phyloP scores from a whole-genome alignment of 2,329 filamentous ascomycete species.

The Hymenotorrendiella dingleyae region DNA sequence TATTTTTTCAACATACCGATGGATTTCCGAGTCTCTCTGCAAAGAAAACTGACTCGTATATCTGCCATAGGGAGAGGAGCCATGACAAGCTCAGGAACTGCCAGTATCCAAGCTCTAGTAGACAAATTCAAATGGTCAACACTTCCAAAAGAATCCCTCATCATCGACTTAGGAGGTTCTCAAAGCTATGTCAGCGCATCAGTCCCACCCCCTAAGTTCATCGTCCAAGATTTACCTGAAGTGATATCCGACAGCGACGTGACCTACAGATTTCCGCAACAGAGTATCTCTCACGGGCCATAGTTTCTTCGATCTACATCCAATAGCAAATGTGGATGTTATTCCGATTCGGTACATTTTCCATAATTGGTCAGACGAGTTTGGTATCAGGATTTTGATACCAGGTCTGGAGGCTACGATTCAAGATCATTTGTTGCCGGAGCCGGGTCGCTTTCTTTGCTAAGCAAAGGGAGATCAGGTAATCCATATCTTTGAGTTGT shows the following conservation, averaged over 20 bases:
- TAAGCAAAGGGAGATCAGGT: slow-evolving; percentile 9
- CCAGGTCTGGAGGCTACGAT: slow-evolving; percentile 36
- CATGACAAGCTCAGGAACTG: slow-evolving; percentile 32
- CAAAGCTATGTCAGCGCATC: slow-evolving; percentile 21
- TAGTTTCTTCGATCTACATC: slow-evolving; percentile 38
- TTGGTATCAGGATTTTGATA: slow-evolving; percentile 32
- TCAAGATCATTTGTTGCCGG: slow-evolving; percentile 11
- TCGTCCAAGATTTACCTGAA: slow-evolving; percentile 27
- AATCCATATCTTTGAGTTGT: neutral
- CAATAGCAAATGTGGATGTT: slow-evolving; percentile 36
- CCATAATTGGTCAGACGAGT: slow-evolving; percentile 42
- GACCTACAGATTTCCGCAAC: slow-evolving; percentile 8
- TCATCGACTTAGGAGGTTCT: slow-evolving; percentile 22
- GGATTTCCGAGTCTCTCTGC: too few species aligned
- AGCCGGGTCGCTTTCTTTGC: slow-evolving; percentile 6
- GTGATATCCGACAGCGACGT: slow-evolving; percentile 10
- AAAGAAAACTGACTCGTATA: too few species aligned
- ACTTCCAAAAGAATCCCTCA: neutral
- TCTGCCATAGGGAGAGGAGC: too few species aligned
- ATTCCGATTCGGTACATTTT: slow-evolving; percentile 42
- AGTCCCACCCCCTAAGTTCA: slow-evolving; percentile 21
- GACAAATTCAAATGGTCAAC: slow-evolving; percentile 7
- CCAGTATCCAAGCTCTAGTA: slow-evolving; percentile 7
- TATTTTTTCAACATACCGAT: too few species aligned
- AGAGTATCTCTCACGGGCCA: slow-evolving; percentile 32